Base-by-base conservation (phyloP, 2,329 filamentous ascomycete species). In the Aspergillus carbonarius region DNA sequence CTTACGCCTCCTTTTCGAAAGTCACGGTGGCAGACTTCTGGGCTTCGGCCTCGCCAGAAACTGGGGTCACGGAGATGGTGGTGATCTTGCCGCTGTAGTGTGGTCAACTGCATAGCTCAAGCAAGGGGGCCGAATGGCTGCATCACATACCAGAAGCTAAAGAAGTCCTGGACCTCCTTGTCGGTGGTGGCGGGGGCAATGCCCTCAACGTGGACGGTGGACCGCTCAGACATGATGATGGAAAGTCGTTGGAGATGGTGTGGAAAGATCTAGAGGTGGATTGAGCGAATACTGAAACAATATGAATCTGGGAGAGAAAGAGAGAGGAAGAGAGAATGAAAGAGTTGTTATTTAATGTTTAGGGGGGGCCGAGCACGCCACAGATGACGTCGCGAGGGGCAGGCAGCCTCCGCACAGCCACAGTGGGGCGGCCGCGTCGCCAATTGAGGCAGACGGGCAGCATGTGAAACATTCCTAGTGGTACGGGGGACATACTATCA, bases 91-190 rank as follows among this genome's bases (percentile, higher is more conserved):
- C 95, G 74, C 92, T 95, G 73, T 48, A 53, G 20, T 49, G 20
- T 46, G n/a, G 52, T 23, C 59, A 52, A 42, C 50, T 20, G 32
- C 42, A 39, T 15, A 30, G 23, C 23, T 39, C 30, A 35, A 25
- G 27, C 20, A 46, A 57, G 47, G 37, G 47, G 8, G 25, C 30
- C 5, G 17, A 17, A 46, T 46, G 18, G 32, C 18, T 37, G 40
- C 46, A 40, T 17, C 18, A 35, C 85, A 74, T 83, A 93, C 91
- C 85, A 88, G 78, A 98, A 98, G 82, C 90, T 95, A 83, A 99
- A 99, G 84, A 99, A 99, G 74, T 96, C 93, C 72, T 87, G 87
- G 70, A 99, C 88, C 79, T 98, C 92, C 79, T 93, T 89, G 78
- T 99, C 92, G 67, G 85, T 87, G 58, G 93, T 97, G 74, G 88